These are phyloP conservation scores for Brassica cretica DNA, from an alignment of 345 rosid genomes.

Conservation along the genomic window DNA sequence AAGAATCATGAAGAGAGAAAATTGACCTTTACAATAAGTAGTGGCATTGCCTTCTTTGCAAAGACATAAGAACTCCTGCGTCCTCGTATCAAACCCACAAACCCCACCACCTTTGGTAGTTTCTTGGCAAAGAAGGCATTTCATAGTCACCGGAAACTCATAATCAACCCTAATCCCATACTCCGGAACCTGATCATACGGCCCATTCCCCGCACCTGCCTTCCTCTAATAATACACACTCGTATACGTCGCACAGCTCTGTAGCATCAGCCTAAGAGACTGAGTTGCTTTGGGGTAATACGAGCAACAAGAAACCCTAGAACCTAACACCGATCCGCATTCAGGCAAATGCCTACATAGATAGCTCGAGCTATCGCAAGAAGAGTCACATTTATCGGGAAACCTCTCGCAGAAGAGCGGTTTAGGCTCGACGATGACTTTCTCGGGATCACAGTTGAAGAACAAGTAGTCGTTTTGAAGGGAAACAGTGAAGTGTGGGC, in stretches of 20 bases:
- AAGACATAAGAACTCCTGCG: conserved; percentile 64
- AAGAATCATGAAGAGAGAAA: not conserved
- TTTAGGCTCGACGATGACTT: conserved; percentile 74
- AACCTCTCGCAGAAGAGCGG: conserved; percentile 82
- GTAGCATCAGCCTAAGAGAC: conserved; percentile 79
- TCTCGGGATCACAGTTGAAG: conserved; percentile 74
- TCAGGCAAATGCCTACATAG: conserved; percentile 85
- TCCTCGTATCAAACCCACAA: conserved; percentile 66
- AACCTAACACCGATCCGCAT: conserved; percentile 51
- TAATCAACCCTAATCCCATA: conserved; percentile 82
- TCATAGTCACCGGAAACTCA: conserved; percentile 76
- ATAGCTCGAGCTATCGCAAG: conserved; percentile 85
- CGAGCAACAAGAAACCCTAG: conserved; percentile 72
- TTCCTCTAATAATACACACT: conserved; percentile 49
- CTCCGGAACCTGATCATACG: conserved; percentile 75
- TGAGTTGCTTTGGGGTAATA: conserved; percentile 82
- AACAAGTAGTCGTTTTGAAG: conserved; percentile 84
- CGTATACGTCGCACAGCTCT: conserved; percentile 72
- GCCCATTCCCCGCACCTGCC: conserved; percentile 41
- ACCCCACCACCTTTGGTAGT: conserved; percentile 69
- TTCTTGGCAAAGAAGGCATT: conserved; percentile 83
- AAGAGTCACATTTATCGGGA: conserved; percentile 85
- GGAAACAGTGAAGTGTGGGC: conserved; percentile 76
- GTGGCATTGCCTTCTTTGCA: conserved; percentile 67
- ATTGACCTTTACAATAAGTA: conserved; percentile 63